Percentiles rank a stretch among this genome's conserved stretches.
Conservation (phyloP, 164 flowering plant species). For the Macadamia tetraphylla region DNA sequence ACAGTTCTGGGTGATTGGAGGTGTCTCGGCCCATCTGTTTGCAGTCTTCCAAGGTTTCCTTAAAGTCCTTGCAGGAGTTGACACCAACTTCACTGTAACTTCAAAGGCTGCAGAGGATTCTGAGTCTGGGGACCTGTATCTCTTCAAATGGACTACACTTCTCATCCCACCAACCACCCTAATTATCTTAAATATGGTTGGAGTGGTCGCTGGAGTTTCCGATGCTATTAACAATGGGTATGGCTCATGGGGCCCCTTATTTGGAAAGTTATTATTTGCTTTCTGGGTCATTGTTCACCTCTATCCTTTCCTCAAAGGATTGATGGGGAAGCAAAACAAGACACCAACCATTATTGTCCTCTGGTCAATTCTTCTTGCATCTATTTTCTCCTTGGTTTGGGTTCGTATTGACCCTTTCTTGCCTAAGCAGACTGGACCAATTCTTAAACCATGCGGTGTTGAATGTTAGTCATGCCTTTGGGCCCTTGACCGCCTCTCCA, state of each 20-base stretch:
- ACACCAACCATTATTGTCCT: conserved; percentile 43
- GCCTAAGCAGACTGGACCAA: too few relatives aligned
- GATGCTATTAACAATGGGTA: conserved; percentile 42
- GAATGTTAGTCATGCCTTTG: too few relatives aligned
- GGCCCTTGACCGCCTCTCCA: too few relatives aligned
- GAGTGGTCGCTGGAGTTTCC: conserved; percentile 40
- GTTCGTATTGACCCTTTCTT: conserved; percentile 38
- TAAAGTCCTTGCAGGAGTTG: conserved; percentile 40
- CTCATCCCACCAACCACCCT: conserved; percentile 45
- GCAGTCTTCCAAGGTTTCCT: conserved; percentile 48
- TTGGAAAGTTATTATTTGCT: conserved; percentile 39
- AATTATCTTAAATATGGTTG: conserved; percentile 40
- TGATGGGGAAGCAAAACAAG: conserved; percentile 46
- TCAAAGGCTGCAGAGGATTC: conserved; percentile 36
- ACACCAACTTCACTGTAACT: conserved; percentile 41
- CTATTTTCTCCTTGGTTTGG: conserved; percentile 39
- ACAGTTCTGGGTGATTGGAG: conserved; percentile 44
- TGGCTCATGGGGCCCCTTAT: conserved; percentile 41
- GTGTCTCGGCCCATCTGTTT: conserved; percentile 40
- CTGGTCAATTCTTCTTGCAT: conserved; percentile 41
- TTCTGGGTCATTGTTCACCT: conserved; percentile 45
- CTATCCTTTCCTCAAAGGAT: conserved; percentile 47
- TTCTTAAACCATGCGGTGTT: too few relatives aligned
- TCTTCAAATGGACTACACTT: conserved; percentile 48
- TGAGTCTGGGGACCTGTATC: conserved; percentile 42